Evolutionary conservation across 1,284 basidiomycete genomes (phyloP).

Genomic region (Ganoderma boninense): DNA sequence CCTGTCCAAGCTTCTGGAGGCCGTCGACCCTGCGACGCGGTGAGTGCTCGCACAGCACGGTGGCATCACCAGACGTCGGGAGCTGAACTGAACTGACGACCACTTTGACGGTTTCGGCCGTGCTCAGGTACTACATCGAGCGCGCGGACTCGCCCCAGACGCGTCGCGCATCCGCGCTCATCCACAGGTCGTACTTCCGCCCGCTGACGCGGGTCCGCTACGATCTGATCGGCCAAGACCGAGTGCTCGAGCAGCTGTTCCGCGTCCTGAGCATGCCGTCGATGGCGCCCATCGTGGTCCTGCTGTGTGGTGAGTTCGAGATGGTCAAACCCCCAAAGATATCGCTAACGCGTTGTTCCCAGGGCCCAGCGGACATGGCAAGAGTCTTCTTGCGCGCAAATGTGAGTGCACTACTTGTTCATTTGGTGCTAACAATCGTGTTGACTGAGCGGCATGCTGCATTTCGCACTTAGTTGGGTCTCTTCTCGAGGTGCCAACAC

Average conservation of each 20-base stretch:
- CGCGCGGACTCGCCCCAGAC: constrained; percentile 71
- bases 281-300: constrained; percentile 73
- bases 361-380: constrained; percentile 86
- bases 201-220: constrained; percentile 75
- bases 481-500: constrained; percentile 77
- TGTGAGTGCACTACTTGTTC: constrained; percentile 55
- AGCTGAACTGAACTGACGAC: not conserved
- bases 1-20: constrained; percentile 51
- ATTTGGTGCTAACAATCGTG: not conserved
- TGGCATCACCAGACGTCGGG: not conserved
- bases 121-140: constrained; percentile 71
- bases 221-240: constrained; percentile 80
- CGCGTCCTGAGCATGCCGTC: constrained; percentile 75
- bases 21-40: constrained; percentile 77
- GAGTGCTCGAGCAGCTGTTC: constrained; percentile 79
- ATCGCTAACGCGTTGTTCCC: constrained; percentile 4
- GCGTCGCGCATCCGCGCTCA: constrained; percentile 68
- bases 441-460: not conserved
- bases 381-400: constrained; percentile 80
- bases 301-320: constrained; percentile 67
- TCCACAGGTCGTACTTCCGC: constrained; percentile 77
- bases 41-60: constrained; percentile 38
- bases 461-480: constrained; percentile 64
- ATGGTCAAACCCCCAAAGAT: not conserved
- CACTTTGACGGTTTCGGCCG: not conserved